Conservation (phyloP, 495 filamentous ascomycete species). For the Penicillium nucicola region DNA sequence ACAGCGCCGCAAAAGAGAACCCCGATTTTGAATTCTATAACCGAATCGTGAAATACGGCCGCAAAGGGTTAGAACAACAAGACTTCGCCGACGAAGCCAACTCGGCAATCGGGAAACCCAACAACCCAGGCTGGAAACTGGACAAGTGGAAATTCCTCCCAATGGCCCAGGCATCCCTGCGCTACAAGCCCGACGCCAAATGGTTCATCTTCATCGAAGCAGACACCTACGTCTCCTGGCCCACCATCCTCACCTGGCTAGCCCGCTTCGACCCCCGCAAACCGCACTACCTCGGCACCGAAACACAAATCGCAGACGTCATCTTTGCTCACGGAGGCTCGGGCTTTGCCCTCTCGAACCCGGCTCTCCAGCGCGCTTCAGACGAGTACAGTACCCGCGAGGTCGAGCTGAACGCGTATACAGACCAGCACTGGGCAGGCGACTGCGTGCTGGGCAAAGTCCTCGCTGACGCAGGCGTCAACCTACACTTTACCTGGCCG, state of each 20-base stretch:
- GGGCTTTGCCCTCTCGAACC: constrained; percentile 62
- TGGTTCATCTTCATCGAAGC: constrained; percentile 72
- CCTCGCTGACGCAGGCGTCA: constrained; percentile 51
- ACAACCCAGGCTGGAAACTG: constrained; percentile 53
- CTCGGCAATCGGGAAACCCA: constrained; percentile 44
- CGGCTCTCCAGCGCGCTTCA: constrained; percentile 47
- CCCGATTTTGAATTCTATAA: constrained; percentile 53
- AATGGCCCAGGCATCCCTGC: constrained; percentile 49
- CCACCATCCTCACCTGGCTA: constrained; percentile 57
- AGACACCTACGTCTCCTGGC: constrained; percentile 65
- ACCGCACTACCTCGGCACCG: constrained; percentile 57
- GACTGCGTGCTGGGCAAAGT: constrained; percentile 62
- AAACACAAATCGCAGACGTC: constrained; percentile 50
- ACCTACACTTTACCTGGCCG: constrained; percentile 49
- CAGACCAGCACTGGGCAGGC: constrained; percentile 61
- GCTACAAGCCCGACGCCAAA: constrained; percentile 45
- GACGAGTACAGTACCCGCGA: constrained; percentile 42
- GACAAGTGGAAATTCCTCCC: constrained; percentile 61
- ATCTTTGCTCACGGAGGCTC: constrained; percentile 67
- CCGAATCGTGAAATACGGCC: constrained; percentile 38
- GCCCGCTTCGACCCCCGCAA: constrained; percentile 45
- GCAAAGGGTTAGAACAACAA: constrained; percentile 35
- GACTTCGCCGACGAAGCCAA: constrained; percentile 45
- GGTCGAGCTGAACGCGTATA: constrained; percentile 50
- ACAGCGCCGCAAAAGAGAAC: constrained; percentile 31